Conservation (phyloP, 139 green algal species). For the Microglena sp. region DNA sequence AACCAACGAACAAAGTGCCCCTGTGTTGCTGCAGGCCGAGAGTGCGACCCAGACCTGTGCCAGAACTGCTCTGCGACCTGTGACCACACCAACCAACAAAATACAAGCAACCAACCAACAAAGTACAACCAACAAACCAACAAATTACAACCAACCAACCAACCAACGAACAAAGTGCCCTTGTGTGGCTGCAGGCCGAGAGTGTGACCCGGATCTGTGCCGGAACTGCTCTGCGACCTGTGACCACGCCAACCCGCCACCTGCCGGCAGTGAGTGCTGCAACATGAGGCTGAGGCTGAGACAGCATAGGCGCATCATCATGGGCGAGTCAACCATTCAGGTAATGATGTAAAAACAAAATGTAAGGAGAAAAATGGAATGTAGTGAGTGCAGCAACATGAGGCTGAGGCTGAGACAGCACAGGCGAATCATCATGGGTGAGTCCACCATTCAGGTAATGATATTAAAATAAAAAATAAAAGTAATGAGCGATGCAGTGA, state of each 20-base stretch:
- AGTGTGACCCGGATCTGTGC: conserved; percentile 85
- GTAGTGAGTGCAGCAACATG: conserved; percentile 77
- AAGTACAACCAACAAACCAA: too few species aligned
- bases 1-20: conserved; percentile 39
- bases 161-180: too few species aligned
- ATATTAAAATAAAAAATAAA: background rate
- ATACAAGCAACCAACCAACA: too few species aligned
- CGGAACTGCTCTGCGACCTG: conserved; percentile 18
- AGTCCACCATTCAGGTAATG: conserved; percentile 18
- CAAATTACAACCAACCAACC: too few species aligned
- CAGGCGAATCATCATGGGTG: conserved; percentile 43
- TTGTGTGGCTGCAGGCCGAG: conserved; percentile 62
- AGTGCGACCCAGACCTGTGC: conserved; percentile 83
- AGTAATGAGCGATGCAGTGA: conserved; percentile 1
- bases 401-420: conserved; percentile 55
- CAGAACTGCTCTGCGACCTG: conserved; percentile 18
- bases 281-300: conserved; percentile 74
- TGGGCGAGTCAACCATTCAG: conserved; percentile 33
- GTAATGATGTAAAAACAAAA: background rate
- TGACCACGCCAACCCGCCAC: background rate
- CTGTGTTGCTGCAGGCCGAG: conserved; percentile 64
- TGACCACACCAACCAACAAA: background rate
- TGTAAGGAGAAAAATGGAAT: background rate
- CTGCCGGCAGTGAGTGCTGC: conserved; percentile 40
- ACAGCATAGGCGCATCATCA: conserved; percentile 46